Percentiles rank a stretch among this genome's conserved stretches.
phyloP scores from a whole-genome alignment of 768 basidiomycete genomes.

The Tulasnella sp. region DNA sequence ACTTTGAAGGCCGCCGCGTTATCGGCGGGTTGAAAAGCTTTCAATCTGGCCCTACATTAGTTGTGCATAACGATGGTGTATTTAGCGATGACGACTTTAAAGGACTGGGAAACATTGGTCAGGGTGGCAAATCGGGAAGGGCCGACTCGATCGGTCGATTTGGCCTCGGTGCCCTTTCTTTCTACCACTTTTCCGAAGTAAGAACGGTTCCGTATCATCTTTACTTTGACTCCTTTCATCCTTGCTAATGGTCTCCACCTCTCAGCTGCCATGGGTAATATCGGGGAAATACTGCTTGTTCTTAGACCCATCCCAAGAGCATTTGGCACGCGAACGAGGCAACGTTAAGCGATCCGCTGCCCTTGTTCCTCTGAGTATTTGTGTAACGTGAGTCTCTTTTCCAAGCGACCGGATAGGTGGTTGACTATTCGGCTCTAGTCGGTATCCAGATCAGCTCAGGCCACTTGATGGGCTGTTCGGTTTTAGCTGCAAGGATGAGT shows the following conservation, averaged over 20 bases:
- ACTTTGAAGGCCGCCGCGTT: conserved; percentile 36
- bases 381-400: not conserved
- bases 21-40: conserved; percentile 48
- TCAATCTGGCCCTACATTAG: conserved; percentile 47
- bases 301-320: conserved; percentile 52
- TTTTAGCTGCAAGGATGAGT: conserved; percentile 43
- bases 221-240: not conserved
- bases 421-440: conserved; percentile 40
- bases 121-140: conserved; percentile 51
- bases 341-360: not conserved
- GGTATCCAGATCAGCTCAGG: conserved; percentile 51
- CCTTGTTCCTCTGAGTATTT: not conserved
- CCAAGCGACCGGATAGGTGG: too few species aligned
- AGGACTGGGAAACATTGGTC: conserved; percentile 52
- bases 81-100: conserved; percentile 52
- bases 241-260: not conserved
- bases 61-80: conserved; percentile 52
- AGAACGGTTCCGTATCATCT: conserved; percentile 45
- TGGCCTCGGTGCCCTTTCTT: conserved; percentile 56
- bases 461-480: conserved; percentile 50
- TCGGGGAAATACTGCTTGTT: conserved; percentile 46
- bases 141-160: conserved; percentile 55
- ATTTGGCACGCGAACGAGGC: conserved; percentile 44
- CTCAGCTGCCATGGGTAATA: conserved; percentile 44
- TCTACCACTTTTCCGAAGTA: conserved; percentile 60